Base-by-base conservation (phyloP, 768 basidiomycete species). In the Cubamyces sp. region DNA sequence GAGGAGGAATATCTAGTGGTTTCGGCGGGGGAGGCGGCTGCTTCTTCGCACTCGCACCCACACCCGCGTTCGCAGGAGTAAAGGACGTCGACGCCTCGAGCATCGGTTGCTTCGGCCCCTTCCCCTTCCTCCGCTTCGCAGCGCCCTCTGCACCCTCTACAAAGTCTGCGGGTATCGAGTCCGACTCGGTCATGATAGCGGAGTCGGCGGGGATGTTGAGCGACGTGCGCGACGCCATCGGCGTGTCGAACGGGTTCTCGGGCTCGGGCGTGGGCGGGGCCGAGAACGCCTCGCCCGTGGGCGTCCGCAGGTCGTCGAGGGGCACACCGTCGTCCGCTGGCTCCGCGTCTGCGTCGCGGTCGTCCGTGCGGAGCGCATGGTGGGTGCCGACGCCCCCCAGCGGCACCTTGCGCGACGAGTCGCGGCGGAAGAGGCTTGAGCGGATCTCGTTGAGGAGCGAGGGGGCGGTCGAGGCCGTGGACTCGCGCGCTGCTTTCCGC, bases 401-500 rank as follows among this genome's bases (percentile, higher is more conserved):
- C 3, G 63, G 49, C 16, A 34, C 63, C 28, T 64, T 64, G 21
- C 58, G 65, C 23, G 73, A 69, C 8, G 75, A 67, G 55, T 74
- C 86, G 28, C 84, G 81, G 53, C 81, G 81, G 37, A 85, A 82
- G 60, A 90, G 81, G 61, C 82, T 81, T n/a, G 77, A 74, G 39
- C 90, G 72, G 18, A 89, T 80, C 60, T 82, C 82, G 21, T 77
- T 74, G 41, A 91, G 72, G n/a, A 89, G 67, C 3, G 88, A 85
- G 5, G 81, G 68, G 14, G 73, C 61, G 19, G 67, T 47, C 19
- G 70, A 64, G 19, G 74, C 66, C 5, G 68, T 14, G 2, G 87
- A 86, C 58, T 86, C 87, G 57, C 92, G 82, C 3, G 83, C 87
- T 39, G 83, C 81, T 74, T 87, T 92, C 76, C 92, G 83, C 61